Base-by-base conservation (phyloP, 306 rosid species). In the Abrus pulchellus region DNA sequence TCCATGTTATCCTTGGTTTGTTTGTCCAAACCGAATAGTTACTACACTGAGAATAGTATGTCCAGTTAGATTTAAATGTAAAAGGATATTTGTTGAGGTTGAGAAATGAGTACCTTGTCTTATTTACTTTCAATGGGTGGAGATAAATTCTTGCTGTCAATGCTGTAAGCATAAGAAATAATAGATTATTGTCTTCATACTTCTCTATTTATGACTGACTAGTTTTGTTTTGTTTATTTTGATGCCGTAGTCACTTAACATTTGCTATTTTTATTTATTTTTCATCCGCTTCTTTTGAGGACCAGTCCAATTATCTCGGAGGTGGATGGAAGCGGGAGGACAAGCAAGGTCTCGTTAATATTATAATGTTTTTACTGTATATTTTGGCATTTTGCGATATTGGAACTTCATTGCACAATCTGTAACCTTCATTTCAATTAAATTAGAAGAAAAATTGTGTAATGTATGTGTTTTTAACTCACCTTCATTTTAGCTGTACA, bases 11-110 rank as follows among this genome's bases (percentile, higher is more conserved):
- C 54, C 56, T 72, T 4, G 67, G 54, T 57, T 65, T 57, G 57
- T 57, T 77, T 57, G 45, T 66, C 73, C 43, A 59, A 20, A 52
- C 27, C 47, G 9, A 41, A 9, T 59, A 41, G 81, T 59, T 52
- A 30, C 55, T 33, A 65, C 67, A 55, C 66, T 59, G 50, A 60
- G 75, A 14, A 50, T 30, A 63, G 28, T 28, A 2, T 47, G 74
- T 71, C 62, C 48, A 4, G 67, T 68, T 70, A 64, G 55, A 63
- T 27, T 82, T 60, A 7, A 82, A 52, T 72, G 70, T 36, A 28
- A 38, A 72, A 33, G 61, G 28, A 3, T 62, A 30, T 9, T 76
- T 47, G 40, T 70, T 32, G 53, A 77, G 54, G 69, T 70, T 43
- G 54, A 40, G 59, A 38, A 45, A 63, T 48, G 47, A 75, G 38